Evolutionary conservation across 768 basidiomycete species (phyloP).

Genomic region (Rhizopogon vinicolor): DNA sequence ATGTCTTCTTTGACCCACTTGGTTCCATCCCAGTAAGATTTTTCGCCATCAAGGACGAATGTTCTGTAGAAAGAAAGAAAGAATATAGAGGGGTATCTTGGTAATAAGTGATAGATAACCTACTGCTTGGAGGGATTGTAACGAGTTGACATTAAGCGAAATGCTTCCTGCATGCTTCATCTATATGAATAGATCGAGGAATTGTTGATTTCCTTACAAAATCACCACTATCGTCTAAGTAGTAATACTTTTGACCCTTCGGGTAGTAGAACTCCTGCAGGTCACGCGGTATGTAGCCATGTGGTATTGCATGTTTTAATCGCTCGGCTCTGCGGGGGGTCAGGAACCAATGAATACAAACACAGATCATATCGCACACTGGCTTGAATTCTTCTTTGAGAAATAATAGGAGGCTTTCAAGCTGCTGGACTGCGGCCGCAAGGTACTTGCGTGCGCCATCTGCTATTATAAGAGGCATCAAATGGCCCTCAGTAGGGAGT

Average conservation of each 20-base stretch:
- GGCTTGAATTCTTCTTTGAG: slow-evolving; percentile 14
- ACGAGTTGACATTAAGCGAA: not conserved
- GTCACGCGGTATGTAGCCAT: slow-evolving; percentile 14
- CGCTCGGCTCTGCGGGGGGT: not conserved
- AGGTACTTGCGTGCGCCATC: slow-evolving; percentile 1
- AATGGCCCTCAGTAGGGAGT: not conserved
- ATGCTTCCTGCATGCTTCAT: not conserved
- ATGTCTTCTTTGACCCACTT: not conserved
- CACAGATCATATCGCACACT: slow-evolving; percentile 3
- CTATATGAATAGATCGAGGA: not conserved
- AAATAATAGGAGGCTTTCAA: slow-evolving; percentile 4
- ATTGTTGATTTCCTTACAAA: not conserved
- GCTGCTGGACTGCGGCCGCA: slow-evolving; percentile 3
- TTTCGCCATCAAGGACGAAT: not conserved
- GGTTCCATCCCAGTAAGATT: not conserved
- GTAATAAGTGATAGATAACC: not conserved
- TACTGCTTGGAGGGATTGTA: not conserved
- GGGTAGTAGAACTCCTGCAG: slow-evolving; percentile 6
- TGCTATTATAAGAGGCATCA: not conserved
- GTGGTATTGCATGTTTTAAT: not conserved
- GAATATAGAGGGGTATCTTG: too few species aligned
- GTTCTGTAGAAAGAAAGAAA: not conserved
- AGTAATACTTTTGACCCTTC: not conserved
- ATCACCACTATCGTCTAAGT: not conserved
- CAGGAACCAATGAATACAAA: not conserved